These are phyloP conservation scores for Cubamyces lactineus DNA, from an alignment of 768 basidiomycete species.

Conservation along the genomic window DNA sequence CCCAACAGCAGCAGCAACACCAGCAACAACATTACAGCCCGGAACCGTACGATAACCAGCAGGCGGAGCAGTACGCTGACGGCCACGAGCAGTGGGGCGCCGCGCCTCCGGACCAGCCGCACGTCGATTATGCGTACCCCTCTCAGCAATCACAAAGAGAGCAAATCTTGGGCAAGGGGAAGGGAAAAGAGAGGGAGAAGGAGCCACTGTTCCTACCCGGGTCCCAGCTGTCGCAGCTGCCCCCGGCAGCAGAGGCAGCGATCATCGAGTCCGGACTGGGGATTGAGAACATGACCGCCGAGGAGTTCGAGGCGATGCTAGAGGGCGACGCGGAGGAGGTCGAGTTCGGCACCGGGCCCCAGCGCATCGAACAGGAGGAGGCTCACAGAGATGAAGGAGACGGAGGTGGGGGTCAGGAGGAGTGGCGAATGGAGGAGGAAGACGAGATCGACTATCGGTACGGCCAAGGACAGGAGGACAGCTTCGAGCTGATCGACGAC, in stretches of 20 bases:
- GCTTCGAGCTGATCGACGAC: conserved; percentile 33
- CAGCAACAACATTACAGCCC: not conserved
- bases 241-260: conserved; percentile 53
- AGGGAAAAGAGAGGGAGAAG: not conserved
- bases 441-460: conserved; percentile 29
- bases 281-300: conserved; percentile 63
- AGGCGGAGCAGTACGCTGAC: too few species aligned
- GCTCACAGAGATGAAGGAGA: not conserved
- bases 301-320: conserved; percentile 63
- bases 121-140: conserved; percentile 16
- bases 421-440: conserved; percentile 22
- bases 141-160: conserved; percentile 26
- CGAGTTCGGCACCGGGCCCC: conserved; percentile 23
- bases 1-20: conserved; percentile 8
- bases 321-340: conserved; percentile 64
- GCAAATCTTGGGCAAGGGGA: not conserved
- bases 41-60: not conserved
- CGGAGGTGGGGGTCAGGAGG: conserved; percentile 14
- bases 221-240: conserved; percentile 47
- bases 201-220: conserved; percentile 40
- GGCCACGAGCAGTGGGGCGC: not conserved
- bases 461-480: conserved; percentile 21
- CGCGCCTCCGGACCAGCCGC: conserved; percentile 7
- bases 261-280: conserved; percentile 67
- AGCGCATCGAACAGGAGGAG: not conserved